These are phyloP conservation scores for Tetrahymena thermophila DNA, from an alignment of 73 alveolate genomes.

Conservation along the genomic window DNA sequence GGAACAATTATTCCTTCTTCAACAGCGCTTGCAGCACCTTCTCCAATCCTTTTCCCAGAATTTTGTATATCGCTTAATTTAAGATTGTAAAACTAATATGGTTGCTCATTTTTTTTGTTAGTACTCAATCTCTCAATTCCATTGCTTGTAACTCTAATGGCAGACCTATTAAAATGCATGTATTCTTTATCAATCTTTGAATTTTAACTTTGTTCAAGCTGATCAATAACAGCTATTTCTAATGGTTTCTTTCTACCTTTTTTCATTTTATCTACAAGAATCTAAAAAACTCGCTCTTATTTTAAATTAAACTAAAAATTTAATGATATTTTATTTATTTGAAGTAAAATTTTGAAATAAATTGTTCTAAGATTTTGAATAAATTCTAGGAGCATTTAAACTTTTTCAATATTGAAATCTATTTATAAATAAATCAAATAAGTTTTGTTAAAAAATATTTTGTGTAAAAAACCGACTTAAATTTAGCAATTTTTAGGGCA, in stretches of 20 bases:
- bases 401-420: not conserved
- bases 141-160: not conserved
- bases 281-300: not conserved
- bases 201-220: not conserved
- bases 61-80: not conserved
- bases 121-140: not conserved
- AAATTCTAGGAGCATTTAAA: not conserved
- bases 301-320: not conserved
- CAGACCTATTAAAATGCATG: not conserved
- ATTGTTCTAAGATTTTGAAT: not conserved
- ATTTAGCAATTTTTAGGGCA: not conserved
- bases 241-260: not conserved
- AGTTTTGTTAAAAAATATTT: too few relatives aligned
- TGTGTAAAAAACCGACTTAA: not conserved
- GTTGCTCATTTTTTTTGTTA: not conserved
- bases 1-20: conserved; percentile 74
- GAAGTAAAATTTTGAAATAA: not conserved
- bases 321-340: not conserved
- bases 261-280: not conserved
- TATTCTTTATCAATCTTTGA: not conserved
- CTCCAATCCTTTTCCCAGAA: not conserved
- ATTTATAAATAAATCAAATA: too few relatives aligned
- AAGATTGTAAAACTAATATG: not conserved
- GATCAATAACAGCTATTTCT: not conserved
- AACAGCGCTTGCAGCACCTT: conserved; percentile 80